phyloP scores from a whole-genome alignment of 805 yeast genomes.

The Candida coleopterorum region DNA sequence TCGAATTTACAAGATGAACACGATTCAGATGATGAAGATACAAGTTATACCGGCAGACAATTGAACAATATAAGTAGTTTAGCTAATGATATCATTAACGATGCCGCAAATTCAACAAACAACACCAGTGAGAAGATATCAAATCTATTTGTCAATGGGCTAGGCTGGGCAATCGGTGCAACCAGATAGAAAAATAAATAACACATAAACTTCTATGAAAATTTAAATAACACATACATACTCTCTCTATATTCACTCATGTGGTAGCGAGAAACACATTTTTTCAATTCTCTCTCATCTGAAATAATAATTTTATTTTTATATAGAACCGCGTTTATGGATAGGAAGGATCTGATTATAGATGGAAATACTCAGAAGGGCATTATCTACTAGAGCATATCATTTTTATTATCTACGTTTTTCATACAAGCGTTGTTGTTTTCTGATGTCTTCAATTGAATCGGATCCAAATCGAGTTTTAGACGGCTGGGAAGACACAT shows the following conservation, averaged over 20 bases:
- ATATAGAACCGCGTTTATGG: neutral
- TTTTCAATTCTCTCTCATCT: neutral
- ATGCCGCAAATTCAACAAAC: slow-evolving; percentile 16
- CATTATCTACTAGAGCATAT: neutral
- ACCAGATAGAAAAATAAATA: slow-evolving; percentile 10
- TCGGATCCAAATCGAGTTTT: slow-evolving; percentile 1
- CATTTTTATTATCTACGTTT: neutral
- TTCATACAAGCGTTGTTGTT: too few relatives aligned
- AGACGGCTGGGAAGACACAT: slow-evolving; percentile 3
- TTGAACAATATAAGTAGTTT: slow-evolving; percentile 1
- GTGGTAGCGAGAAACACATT: neutral
- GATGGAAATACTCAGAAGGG: neutral
- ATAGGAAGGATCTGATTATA: neutral
- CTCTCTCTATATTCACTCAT: too few relatives aligned
- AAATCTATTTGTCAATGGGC: slow-evolving; percentile 47
- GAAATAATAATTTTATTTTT: neutral
- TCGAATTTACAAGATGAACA: slow-evolving; percentile 5
- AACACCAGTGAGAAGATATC: slow-evolving; percentile 45
- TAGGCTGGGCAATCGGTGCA: slow-evolving; percentile 66
- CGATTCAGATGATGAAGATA: slow-evolving; percentile 6
- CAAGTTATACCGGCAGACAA: neutral
- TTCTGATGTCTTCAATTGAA: slow-evolving; percentile 2
- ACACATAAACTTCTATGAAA: too few relatives aligned
- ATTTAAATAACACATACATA: too few relatives aligned
- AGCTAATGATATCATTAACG: slow-evolving; percentile 1